Base-by-base conservation (phyloP, 1,139 yeast genomes). In the Magnusiomyces clavatus region DNA sequence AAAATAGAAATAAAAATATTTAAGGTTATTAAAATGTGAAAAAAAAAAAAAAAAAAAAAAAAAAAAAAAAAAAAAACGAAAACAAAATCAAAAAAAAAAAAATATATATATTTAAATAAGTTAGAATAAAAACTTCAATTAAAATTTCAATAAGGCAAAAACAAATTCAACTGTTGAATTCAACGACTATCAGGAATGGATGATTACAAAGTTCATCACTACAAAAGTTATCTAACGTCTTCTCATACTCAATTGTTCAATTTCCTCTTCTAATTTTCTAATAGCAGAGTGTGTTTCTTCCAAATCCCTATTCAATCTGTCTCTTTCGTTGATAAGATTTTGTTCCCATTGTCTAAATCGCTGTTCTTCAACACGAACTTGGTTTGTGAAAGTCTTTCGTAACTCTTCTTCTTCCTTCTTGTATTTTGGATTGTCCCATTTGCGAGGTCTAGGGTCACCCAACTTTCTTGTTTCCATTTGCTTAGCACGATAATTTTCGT, bases 341-440 rank as follows among this genome's bases (percentile, higher is more conserved):
- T 89, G 87, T 72, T 90, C 97, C 97, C 98, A 92, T 74, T 90
- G 96, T 75, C 95, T 84, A 73, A 92, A 94, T 67, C 98, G 80
- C 65, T 87, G 95, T 66, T 94, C 98, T 72, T 92, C 98, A 48
- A 88, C 87, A 73, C 90, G 89, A 57, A 94, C 96, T 73, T 92
- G 97, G 68, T 90, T 97, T n/a, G 97, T 92, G 71, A 92, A 92
- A 69, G 86, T 86, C 71, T 86, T 85, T 78, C 94, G 89, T 67
- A 94, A 77, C 37, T 92, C 86, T 68, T 87, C 95, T 70, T 94
- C 98, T 68, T 92, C 97, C 70, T 92, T 97, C 70, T 88, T 85
- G 72, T 86, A 92, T 71, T 86, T 85, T 53, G 97, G 97, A 69
- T 92, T 89, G 64, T 84, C 88, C 60, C 64, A 59, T 52, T 67